A percentile compares a stretch with the other conserved stretches of the same genome.
phyloP scores from a whole-genome alignment of 2,329 filamentous ascomycete genomes.

The Hyphodiscus sp. region DNA sequence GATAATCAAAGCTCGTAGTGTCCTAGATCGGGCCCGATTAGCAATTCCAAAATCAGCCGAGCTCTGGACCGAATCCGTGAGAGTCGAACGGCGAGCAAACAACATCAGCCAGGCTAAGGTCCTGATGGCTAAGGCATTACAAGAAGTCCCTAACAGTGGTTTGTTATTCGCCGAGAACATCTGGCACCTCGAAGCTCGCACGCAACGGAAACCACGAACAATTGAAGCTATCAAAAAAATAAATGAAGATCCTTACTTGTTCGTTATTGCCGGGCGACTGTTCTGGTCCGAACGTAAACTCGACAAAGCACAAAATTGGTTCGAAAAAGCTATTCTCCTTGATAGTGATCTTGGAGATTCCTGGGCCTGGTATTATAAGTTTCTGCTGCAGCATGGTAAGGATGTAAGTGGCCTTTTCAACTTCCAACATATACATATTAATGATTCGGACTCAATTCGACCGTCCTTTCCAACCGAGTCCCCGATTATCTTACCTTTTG shows the following conservation, averaged over 20 bases:
- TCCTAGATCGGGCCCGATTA: constrained; percentile 84
- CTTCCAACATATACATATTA: background rate
- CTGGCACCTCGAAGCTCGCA: constrained; percentile 85
- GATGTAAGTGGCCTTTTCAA: constrained; percentile 40
- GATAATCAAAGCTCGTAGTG: constrained; percentile 84
- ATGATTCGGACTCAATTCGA: background rate
- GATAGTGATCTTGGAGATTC: constrained; percentile 85
- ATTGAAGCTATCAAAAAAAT: constrained; percentile 96
- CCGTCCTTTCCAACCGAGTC: background rate
- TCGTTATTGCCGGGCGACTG: constrained; percentile 87
- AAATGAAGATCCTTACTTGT: constrained; percentile 82
- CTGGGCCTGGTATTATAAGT: constrained; percentile 98
- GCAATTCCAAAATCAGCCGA: constrained; percentile 78
- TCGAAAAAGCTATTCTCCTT: constrained; percentile 86
- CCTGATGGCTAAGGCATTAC: constrained; percentile 87
- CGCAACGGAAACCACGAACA: constrained; percentile 84
- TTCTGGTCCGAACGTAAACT: constrained; percentile 92
- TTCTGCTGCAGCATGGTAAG: constrained; percentile 85
- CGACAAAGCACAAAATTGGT: constrained; percentile 94
- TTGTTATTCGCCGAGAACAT: constrained; percentile 92
- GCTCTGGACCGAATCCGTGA: constrained; percentile 90
- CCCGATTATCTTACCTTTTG: background rate
- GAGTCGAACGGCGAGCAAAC: constrained; percentile 81
- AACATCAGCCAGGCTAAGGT: constrained; percentile 80
- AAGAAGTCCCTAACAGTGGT: constrained; percentile 83